Conservation (phyloP, 164 flowering plant genomes). For the Piper betle region DNA sequence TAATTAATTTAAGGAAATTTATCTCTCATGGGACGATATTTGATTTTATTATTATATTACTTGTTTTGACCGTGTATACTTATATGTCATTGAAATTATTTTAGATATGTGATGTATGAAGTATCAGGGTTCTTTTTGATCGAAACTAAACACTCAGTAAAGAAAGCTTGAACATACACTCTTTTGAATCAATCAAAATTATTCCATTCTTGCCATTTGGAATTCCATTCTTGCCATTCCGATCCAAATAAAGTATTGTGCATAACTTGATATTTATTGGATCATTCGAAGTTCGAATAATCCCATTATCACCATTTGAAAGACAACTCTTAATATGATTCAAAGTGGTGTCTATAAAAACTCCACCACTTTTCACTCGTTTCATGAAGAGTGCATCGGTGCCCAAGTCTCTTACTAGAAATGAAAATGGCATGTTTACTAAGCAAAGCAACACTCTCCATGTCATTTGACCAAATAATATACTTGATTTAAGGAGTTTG, state of each 20-base stretch:
- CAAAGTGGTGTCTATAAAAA: slow-evolving; percentile 75
- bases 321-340: slow-evolving; percentile 83
- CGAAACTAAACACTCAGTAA: no score
- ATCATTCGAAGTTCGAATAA: slow-evolving; percentile 64
- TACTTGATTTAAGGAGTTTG: slow-evolving; percentile 71
- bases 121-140: no score
- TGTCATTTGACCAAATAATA: no score
- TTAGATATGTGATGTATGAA: no score
- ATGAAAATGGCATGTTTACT: slow-evolving; percentile 82
- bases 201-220: slow-evolving; percentile 60
- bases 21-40: no score
- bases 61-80: no score
- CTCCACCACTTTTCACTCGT: slow-evolving; percentile 89
- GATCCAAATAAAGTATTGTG: slow-evolving; percentile 55
- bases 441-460: no score
- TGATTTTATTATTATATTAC: no score
- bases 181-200: slow-evolving; percentile 71
- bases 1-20: no score
- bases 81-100: no score
- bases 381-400: slow-evolving; percentile 85
- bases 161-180: slow-evolving; percentile 57
- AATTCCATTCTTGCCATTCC: no score
- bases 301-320: slow-evolving; percentile 74
- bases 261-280: slow-evolving; percentile 54
- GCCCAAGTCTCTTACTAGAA: slow-evolving; percentile 75